Evolutionary conservation across 495 filamentous ascomycete genomes (phyloP), one percentile per base, ranked within the genome.

Genomic region (Penicillium robsamsonii): DNA sequence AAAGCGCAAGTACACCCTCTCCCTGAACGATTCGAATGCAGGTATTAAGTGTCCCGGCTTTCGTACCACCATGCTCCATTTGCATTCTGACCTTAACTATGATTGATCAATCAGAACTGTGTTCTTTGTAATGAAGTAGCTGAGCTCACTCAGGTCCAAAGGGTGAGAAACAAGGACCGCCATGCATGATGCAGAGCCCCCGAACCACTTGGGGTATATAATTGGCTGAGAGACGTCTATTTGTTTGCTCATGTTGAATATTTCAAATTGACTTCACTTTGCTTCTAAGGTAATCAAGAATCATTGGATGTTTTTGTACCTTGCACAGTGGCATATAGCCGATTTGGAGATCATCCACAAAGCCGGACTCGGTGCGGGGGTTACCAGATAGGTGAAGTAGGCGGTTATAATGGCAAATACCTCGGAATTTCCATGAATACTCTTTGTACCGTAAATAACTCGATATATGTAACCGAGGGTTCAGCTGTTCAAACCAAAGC

Each of bases 101-200:
- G 18, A n/a, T 50, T n/a, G 24, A 53, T 33, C 29, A 29, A 53
- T 33, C 29, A 29, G 9, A 29, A 4, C 48, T 20, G 12, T 33
- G 46, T 35, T 13, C 29, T 18, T 22, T 24, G 13, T 4, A 1
- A 13, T 35, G 8, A 15, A 17, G 13, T 17, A 17, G 2, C 33
- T 5, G 33, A 13, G 46, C 66, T 55, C 62, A 75, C 74, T 65
- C 29, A 75, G 42, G 52, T 75, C 74, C 61, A 76, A 69, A 24
- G 74, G 74, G 58, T 76, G 74, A 1, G 74, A 75, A 55, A 75
- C 67, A 45, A 69, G 46, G 33, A 73, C 74, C 6, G 72, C 74
- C 60, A 73, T 73, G 43, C 72, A 75, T 53, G 73, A 75, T 24
- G 74, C 74, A 24, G 72, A 75, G 13, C 72, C 74, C 12, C 74